Evolutionary conservation across 768 basidiomycete genomes (phyloP).

Genomic region (Naganishia randhawae): DNA sequence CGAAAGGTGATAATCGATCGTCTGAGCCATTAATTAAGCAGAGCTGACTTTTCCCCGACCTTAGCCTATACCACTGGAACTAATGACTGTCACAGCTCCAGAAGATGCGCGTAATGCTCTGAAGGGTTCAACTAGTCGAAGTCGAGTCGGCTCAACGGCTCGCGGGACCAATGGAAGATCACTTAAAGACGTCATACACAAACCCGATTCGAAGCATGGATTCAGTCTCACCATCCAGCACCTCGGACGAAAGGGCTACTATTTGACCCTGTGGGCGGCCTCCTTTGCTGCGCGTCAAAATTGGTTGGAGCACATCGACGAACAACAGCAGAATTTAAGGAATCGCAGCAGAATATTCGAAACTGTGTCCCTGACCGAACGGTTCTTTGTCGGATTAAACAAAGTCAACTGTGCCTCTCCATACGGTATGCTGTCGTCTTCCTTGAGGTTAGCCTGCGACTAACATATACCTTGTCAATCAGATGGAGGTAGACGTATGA

Average conservation of each 20-base stretch:
- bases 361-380: slow-evolving; percentile 74
- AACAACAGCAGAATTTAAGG: slow-evolving; percentile 78
- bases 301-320: slow-evolving; percentile 87
- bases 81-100: slow-evolving; percentile 73
- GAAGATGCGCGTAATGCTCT: slow-evolving; percentile 61
- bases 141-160: slow-evolving; percentile 32
- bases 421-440: slow-evolving; percentile 57
- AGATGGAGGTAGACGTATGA: slow-evolving; percentile 79
- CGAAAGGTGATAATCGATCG: slow-evolving; percentile 64
- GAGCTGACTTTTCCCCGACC: background rate
- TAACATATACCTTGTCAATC: slow-evolving; percentile 1
- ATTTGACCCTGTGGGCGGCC: slow-evolving; percentile 83
- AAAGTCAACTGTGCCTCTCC: slow-evolving; percentile 89
- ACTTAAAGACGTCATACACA: slow-evolving; percentile 42
- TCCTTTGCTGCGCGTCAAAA: slow-evolving; percentile 80
- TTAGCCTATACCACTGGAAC: slow-evolving; percentile 92
- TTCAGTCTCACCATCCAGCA: slow-evolving; percentile 90
- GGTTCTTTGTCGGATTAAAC: slow-evolving; percentile 78
- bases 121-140: slow-evolving; percentile 42
- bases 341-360: slow-evolving; percentile 85
- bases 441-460: background rate
- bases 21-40: background rate
- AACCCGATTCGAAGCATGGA: slow-evolving; percentile 66
- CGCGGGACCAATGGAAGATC: slow-evolving; percentile 35
- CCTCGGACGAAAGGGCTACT: slow-evolving; percentile 87